Percentiles rank a stretch among this genome's conserved stretches.
Evolutionary conservation across 306 rosid genomes (phyloP).

Genomic region (Macrotyloma uniflorum): DNA sequence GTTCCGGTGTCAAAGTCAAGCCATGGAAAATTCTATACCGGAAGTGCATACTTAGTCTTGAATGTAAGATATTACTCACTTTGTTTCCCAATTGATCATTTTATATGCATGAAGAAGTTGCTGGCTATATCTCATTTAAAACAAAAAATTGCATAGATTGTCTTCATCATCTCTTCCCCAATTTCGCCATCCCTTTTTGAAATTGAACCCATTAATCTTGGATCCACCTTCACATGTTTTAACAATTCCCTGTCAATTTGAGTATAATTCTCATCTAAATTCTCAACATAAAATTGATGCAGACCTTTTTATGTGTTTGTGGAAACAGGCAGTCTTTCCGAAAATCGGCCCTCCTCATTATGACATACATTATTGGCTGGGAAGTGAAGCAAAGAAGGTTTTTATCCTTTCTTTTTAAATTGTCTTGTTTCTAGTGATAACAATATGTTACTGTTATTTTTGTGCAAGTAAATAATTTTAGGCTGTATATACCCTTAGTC

Average conservation of each 20-base stretch:
- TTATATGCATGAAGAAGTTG: constrained; percentile 8
- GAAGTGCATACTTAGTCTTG: constrained; percentile 83
- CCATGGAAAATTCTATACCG: constrained; percentile 76
- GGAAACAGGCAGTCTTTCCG: constrained; percentile 69
- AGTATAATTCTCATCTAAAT: constrained; percentile 16
- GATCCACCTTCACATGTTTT: constrained; percentile 25
- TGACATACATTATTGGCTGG: constrained; percentile 90
- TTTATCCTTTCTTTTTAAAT: constrained; percentile 19
- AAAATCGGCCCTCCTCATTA: constrained; percentile 71
- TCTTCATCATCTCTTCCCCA: constrained; percentile 18
- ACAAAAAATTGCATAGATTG: constrained; percentile 6
- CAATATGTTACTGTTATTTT: constrained; percentile 24
- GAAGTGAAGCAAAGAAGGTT: constrained; percentile 74
- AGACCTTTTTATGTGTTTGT: constrained; percentile 42
- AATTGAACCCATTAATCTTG: constrained; percentile 28
- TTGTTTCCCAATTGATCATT: constrained; percentile 35
- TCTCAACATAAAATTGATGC: constrained; percentile 29
- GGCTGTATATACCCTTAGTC: not conserved
- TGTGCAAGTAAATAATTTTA: not conserved
- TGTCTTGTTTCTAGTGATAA: not conserved
- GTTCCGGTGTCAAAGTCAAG: constrained; percentile 67
- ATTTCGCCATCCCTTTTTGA: not conserved
- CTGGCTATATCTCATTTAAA: constrained; percentile 10
- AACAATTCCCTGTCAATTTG: constrained; percentile 20
- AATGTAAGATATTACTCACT: constrained; percentile 61